These are phyloP conservation scores for Inonotus hispidus DNA, from an alignment of 1,284 basidiomycete genomes.

Conservation along the genomic window DNA sequence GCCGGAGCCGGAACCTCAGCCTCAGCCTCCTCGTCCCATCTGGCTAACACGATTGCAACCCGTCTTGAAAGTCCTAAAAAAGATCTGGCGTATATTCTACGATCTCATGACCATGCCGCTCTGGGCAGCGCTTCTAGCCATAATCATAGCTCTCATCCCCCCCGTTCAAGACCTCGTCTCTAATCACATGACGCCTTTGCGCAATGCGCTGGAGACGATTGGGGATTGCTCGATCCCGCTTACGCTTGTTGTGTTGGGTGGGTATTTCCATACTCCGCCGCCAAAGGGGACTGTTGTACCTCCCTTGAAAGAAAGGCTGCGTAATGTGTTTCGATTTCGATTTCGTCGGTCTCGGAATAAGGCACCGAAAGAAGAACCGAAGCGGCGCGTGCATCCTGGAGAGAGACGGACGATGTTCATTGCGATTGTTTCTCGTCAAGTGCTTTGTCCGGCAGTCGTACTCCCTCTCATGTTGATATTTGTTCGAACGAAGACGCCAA, in stretches of 20 bases:
- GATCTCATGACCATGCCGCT: slow-evolving; percentile 87
- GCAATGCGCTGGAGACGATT: slow-evolving; percentile 63
- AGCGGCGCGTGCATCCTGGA: slow-evolving; percentile 38
- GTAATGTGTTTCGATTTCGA: slow-evolving; percentile 34
- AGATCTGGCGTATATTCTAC: slow-evolving; percentile 43
- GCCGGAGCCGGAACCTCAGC: not conserved
- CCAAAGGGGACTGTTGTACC: slow-evolving; percentile 14
- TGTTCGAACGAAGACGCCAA: slow-evolving; percentile 54
- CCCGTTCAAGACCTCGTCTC: slow-evolving; percentile 70
- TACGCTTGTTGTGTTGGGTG: slow-evolving; percentile 88
- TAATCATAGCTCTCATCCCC: slow-evolving; percentile 76
- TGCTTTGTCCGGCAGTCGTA: slow-evolving; percentile 76
- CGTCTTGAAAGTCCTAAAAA: slow-evolving; percentile 27
- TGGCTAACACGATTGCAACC: slow-evolving; percentile 30
- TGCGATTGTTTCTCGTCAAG: slow-evolving; percentile 78
- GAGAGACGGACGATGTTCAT: slow-evolving; percentile 83
- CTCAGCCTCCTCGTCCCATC: slow-evolving; percentile 26
- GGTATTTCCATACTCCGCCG: slow-evolving; percentile 69
- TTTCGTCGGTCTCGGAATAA: no score
- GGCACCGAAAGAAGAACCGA: not conserved
- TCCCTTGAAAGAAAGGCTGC: slow-evolving; percentile 34
- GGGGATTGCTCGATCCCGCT: slow-evolving; percentile 85
- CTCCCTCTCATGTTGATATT: slow-evolving; percentile 66
- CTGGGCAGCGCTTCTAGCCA: slow-evolving; percentile 72
- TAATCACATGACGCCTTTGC: slow-evolving; percentile 59